These are phyloP conservation scores for Plasmodium coatneyi DNA, from an alignment of 169 alveolate species.

Conservation along the genomic window DNA sequence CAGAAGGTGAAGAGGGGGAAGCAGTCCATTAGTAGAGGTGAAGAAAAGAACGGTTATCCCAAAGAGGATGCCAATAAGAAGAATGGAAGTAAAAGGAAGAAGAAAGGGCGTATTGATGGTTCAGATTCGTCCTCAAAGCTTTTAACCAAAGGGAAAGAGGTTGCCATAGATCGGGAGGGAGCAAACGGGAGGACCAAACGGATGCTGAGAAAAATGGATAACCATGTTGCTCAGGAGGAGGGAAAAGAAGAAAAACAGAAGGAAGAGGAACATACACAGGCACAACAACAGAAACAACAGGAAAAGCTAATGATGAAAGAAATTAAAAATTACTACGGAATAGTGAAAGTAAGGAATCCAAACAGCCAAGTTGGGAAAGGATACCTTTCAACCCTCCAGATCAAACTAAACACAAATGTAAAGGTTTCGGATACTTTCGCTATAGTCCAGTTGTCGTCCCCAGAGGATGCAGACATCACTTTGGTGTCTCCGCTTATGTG, in stretches of 20 bases:
- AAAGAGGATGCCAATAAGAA: neutral
- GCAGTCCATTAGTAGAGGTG: neutral
- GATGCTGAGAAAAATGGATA: neutral
- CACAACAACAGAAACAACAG: neutral
- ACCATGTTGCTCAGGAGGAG: conserved; percentile 14
- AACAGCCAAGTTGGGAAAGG: neutral
- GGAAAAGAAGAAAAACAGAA: neutral
- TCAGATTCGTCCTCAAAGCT: neutral
- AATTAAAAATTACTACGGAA: conserved; percentile 45
- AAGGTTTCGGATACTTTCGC: neutral
- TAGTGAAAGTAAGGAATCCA: conserved; percentile 9
- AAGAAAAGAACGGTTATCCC: neutral
- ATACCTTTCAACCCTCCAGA: neutral
- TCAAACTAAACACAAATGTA: conserved; percentile 30
- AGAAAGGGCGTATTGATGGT: neutral
- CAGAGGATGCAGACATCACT: neutral
- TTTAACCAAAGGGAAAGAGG: neutral
- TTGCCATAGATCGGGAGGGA: neutral
- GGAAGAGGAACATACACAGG: neutral
- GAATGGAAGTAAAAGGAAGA: neutral
- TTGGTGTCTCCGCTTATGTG: conserved; percentile 34
- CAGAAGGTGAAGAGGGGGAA: neutral
- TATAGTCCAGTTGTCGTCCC: conserved; percentile 11
- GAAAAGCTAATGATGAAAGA: neutral
- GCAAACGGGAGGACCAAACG: neutral